phyloP scores from a whole-genome alignment of 2,329 filamentous ascomycete genomes.

The Ophiostoma ulmi region DNA sequence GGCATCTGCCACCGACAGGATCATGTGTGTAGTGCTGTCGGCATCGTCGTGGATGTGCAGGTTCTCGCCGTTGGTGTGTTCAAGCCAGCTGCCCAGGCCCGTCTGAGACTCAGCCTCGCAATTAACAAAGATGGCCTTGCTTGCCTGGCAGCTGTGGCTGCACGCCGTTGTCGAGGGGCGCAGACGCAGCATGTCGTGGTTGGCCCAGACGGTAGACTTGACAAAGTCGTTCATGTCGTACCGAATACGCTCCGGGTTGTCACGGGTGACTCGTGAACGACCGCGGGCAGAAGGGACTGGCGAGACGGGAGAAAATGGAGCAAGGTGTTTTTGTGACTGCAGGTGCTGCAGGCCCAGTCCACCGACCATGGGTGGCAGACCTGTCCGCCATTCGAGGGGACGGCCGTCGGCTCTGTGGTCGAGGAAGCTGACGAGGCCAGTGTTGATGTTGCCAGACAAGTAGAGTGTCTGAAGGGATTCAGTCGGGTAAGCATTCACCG shows the following conservation, averaged over 20 bases:
- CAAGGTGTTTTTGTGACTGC: background rate
- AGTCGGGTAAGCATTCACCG: background rate
- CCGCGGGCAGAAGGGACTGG: background rate
- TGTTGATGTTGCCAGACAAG: background rate
- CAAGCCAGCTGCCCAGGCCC: background rate
- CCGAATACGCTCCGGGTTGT: conserved; percentile 17
- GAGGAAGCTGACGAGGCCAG: conserved; percentile 22
- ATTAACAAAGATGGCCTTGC: conserved; percentile 32
- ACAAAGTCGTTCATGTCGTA: conserved; percentile 26
- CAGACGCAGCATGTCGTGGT: conserved; percentile 32
- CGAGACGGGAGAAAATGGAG: background rate
- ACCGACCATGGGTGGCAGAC: conserved; percentile 18
- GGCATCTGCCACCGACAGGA: conserved; percentile 38
- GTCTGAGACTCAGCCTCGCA: background rate
- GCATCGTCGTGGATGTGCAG: conserved; percentile 37
- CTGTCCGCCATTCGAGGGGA: conserved; percentile 23
- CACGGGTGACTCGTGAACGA: background rate
- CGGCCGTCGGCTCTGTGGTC: conserved; percentile 15
- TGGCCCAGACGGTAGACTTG: conserved; percentile 28
- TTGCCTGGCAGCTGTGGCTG: conserved; percentile 30
- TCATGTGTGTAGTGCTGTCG: conserved; percentile 39
- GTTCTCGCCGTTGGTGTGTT: background rate
- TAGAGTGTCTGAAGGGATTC: background rate
- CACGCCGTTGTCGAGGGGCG: conserved; percentile 28
- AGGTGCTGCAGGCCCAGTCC: background rate